Percentiles rank a stretch among this genome's conserved stretches.
These are phyloP conservation scores for Neonectria sp. DNA, from an alignment of 2,329 filamentous ascomycete species.

Conservation along the genomic window DNA sequence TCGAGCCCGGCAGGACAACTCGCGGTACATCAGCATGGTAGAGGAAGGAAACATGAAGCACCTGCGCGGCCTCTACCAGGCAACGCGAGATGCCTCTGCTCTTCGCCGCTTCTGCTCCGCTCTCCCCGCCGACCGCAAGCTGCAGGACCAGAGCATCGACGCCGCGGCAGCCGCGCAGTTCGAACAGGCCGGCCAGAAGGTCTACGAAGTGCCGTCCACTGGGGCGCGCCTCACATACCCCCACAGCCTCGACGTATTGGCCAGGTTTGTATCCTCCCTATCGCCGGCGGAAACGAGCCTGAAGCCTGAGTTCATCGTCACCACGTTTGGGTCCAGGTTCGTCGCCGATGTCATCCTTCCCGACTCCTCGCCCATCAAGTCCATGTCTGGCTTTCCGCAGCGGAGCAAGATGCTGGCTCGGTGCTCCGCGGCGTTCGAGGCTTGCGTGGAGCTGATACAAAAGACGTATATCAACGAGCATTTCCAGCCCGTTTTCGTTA, in stretches of 20 bases:
- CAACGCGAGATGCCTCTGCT: constrained; percentile 70
- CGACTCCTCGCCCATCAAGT: constrained; percentile 78
- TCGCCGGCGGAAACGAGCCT: constrained; percentile 49
- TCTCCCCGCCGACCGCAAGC: constrained; percentile 80
- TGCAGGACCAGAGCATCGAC: constrained; percentile 45
- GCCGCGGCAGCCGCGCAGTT: constrained; percentile 29
- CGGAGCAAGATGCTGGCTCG: constrained; percentile 84
- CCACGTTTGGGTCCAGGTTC: constrained; percentile 70
- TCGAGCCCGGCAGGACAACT: constrained; percentile 83
- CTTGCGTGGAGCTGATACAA: constrained; percentile 79
- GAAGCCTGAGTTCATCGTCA: constrained; percentile 74
- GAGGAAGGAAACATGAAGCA: constrained; percentile 79
- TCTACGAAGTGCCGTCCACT: constrained; percentile 74
- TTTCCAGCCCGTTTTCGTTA: constrained; percentile 81
- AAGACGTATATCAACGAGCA: constrained; percentile 79
- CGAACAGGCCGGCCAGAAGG: constrained; percentile 57
- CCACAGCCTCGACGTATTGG: constrained; percentile 79
- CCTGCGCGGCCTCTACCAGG: constrained; percentile 68
- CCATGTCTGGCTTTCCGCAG: constrained; percentile 74
- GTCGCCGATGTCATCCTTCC: constrained; percentile 87
- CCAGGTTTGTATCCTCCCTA: constrained; percentile 81
- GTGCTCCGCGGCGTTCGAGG: constrained; percentile 89
- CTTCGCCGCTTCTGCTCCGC: constrained; percentile 84
- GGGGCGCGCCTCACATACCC: constrained; percentile 86
- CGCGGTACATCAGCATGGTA: constrained; percentile 88